phyloP scores from a whole-genome alignment of 192 early-diverging fungal genomes.

The Entophlyctis helioformis region DNA sequence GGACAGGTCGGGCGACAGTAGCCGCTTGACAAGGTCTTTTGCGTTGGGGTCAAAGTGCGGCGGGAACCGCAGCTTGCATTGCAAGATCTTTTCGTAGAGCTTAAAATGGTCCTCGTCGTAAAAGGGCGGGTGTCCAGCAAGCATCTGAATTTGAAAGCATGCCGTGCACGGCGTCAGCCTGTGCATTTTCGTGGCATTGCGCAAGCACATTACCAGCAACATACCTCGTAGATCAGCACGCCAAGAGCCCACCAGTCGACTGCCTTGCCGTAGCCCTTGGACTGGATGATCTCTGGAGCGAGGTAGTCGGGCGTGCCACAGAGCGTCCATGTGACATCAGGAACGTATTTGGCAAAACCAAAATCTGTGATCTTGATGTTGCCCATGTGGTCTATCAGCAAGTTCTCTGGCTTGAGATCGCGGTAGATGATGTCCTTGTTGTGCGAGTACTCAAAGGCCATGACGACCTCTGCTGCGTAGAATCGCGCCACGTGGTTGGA shows the following conservation, averaged over 20 bases:
- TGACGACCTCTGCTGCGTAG: slow-evolving; percentile 69
- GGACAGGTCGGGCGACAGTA: slow-evolving; percentile 70
- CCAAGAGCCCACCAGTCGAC: slow-evolving; percentile 96
- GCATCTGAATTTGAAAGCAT: slow-evolving; percentile 46
- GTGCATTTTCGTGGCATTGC: no score
- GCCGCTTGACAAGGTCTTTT: slow-evolving; percentile 72
- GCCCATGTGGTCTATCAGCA: slow-evolving; percentile 58
- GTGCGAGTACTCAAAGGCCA: slow-evolving; percentile 77
- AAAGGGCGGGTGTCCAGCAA: slow-evolving; percentile 90
- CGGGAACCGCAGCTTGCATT: slow-evolving; percentile 76
- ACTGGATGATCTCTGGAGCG: slow-evolving; percentile 66
- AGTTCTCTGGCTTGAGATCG: slow-evolving; percentile 78
- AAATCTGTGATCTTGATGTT: slow-evolving; percentile 84
- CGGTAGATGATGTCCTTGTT: slow-evolving; percentile 66
- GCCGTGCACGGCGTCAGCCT: no score
- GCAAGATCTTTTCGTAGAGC: slow-evolving; percentile 87
- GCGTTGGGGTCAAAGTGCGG: slow-evolving; percentile 66
- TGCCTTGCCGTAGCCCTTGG: slow-evolving; percentile 82
- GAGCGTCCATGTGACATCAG: slow-evolving; percentile 73
- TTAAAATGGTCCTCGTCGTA: slow-evolving; percentile 91
- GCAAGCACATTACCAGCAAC: no score
- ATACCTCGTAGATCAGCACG: slow-evolving; percentile 73
- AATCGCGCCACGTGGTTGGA: slow-evolving; percentile 65
- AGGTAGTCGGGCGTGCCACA: slow-evolving; percentile 80
- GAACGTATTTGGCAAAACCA: slow-evolving; percentile 75